Percentiles rank a stretch among this genome's conserved stretches.
Evolutionary conservation across 208 protist species (phyloP).

Genomic region (Spironucleus salmonicida): DNA sequence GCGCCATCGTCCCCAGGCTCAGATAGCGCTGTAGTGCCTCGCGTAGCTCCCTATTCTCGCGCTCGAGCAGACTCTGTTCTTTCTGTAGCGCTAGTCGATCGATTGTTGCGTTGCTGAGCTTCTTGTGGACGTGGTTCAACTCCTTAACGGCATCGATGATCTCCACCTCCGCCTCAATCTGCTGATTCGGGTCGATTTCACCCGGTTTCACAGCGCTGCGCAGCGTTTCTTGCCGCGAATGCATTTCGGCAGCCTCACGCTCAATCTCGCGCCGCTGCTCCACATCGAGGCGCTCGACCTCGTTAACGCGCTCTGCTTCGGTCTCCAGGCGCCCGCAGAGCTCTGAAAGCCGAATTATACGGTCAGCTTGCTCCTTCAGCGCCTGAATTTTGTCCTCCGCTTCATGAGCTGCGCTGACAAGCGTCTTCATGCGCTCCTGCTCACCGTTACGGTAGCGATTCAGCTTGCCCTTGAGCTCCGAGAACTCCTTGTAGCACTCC

Average conservation of each 20-base stretch:
- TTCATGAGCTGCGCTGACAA: constrained; percentile 7
- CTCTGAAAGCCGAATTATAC: constrained; percentile 4
- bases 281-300: constrained; percentile 9
- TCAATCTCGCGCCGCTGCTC: not conserved
- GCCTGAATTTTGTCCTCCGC: constrained; percentile 6
- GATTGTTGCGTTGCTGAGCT: not conserved
- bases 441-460: not conserved
- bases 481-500: not conserved
- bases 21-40: constrained; percentile 18
- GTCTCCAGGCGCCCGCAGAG: constrained; percentile 3
- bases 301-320: constrained; percentile 23
- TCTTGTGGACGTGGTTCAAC: constrained; percentile 1
- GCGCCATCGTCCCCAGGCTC: not conserved
- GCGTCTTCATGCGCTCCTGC: not conserved
- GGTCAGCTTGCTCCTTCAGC: constrained; percentile 2
- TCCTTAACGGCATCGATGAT: not conserved
- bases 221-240: too few species aligned
- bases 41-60: constrained; percentile 13
- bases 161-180: not conserved
- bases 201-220: too few species aligned
- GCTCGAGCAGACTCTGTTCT: not conserved
- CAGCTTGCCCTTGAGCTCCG: not conserved
- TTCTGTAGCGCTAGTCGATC: not conserved
- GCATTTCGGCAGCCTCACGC: not conserved
- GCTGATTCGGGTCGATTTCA: too few species aligned